Evolutionary conservation across 2,329 filamentous ascomycete genomes (phyloP), one percentile per base, ranked within the genome.

Genomic region (Stagonosporopsis rhizophila): DNA sequence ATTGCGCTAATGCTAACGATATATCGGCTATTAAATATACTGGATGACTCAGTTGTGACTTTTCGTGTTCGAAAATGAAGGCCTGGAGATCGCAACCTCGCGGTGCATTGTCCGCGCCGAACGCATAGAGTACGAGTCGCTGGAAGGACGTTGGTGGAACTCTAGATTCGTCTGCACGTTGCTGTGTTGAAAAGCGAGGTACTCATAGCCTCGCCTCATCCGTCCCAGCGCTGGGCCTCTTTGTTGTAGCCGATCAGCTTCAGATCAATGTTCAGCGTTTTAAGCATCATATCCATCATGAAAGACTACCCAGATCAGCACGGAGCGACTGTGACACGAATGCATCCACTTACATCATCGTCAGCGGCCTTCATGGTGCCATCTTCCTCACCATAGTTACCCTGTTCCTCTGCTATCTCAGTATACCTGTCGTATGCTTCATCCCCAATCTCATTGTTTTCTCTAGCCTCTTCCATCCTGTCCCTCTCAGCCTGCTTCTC

Each of bases 201-300:
- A 12, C 1, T 14, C 12, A 15, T 15, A 28, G 14, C 9, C 14
- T 20, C n/a, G 6, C 6, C 35, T 82, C 73, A 85, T 56, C 80
- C 80, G 46, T 81, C 74, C 87, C 87, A 90, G 68, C 78, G 77
- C 69, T 88, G 83, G 49, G 76, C 72, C 12, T 78, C 72, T 55
- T 80, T 79, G 71, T 88, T 85, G 69, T 84, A 89, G 5, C 87
- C 87, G 61, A 90, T 87, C n/a, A 84, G 68, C 44, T 81, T 76
- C 4, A 85, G 73, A 52, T 89, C 85, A 53, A 90, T 83, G 65
- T 88, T 87, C 56, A 90, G 76, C 27, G 82, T 85, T 61, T 82
- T 82, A 15, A 90, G 79, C 87, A 90, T 89, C 81, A 85, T 85
- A 44, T 83, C 85, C 82, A 90, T 88, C 12, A 86, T 89, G 66